Percentiles rank a stretch among this genome's conserved stretches.
phyloP scores from a whole-genome alignment of 1,139 yeast genomes.

The Geotrichum aggregatum region DNA sequence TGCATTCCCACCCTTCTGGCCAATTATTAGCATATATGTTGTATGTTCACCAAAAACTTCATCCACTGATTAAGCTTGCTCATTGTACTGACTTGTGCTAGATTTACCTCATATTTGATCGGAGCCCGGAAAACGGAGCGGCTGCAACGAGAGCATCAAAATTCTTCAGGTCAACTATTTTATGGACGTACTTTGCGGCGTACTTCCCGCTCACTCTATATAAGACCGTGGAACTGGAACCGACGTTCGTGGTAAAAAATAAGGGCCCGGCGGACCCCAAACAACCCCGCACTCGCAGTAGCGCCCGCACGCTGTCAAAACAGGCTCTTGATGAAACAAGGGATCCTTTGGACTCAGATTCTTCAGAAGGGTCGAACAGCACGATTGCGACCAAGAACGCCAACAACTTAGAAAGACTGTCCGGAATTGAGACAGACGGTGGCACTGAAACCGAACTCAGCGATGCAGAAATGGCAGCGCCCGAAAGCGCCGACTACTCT shows the following conservation, averaged over 20 bases:
- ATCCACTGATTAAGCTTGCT: too few species aligned
- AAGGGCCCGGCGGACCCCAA: neutral
- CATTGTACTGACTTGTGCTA: slow-evolving; percentile 27
- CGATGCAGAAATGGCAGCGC: neutral
- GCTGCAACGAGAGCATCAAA: slow-evolving; percentile 55
- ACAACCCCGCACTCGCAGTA: neutral
- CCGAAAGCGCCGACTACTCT: neutral
- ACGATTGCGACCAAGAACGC: neutral
- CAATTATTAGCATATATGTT: slow-evolving; percentile 47
- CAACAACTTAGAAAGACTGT: neutral
- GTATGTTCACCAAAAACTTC: slow-evolving; percentile 21
- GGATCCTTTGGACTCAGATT: slow-evolving; percentile 10
- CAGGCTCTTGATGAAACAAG: neutral
- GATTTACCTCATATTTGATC: slow-evolving; percentile 56
- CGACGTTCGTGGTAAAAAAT: slow-evolving; percentile 52
- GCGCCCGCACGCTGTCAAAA: neutral
- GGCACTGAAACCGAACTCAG: slow-evolving; percentile 1
- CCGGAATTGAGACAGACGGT: neutral
- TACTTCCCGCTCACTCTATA: slow-evolving; percentile 80
- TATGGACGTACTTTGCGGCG: slow-evolving; percentile 73
- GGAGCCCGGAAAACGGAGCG: slow-evolving; percentile 70
- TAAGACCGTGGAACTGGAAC: slow-evolving; percentile 66
- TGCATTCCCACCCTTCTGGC: slow-evolving; percentile 70
- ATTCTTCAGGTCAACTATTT: slow-evolving; percentile 51
- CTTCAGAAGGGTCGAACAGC: neutral